A percentile compares a stretch with the other conserved stretches of the same genome.
These are phyloP conservation scores for Panaeolus cyanescens DNA, from an alignment of 768 basidiomycete genomes.

Conservation along the genomic window DNA sequence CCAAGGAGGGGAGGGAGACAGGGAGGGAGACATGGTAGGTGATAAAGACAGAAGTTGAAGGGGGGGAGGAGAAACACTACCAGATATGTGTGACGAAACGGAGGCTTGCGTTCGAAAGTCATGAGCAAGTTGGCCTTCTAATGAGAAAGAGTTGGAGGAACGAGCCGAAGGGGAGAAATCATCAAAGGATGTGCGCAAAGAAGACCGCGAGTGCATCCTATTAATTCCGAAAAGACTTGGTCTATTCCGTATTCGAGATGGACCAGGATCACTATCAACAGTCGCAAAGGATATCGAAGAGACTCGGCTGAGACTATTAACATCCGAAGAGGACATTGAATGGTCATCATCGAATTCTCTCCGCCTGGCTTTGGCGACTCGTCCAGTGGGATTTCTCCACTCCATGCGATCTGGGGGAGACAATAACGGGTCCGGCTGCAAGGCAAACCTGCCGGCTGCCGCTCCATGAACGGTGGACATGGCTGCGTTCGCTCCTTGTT, in stretches of 20 bases:
- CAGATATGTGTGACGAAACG: slow-evolving; percentile 60
- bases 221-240: slow-evolving; percentile 67
- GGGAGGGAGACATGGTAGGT: slow-evolving; percentile 54
- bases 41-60: slow-evolving; percentile 75
- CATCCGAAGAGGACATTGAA: slow-evolving; percentile 88
- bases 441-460: slow-evolving; percentile 58
- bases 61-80: slow-evolving; percentile 75
- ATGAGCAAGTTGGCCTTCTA: slow-evolving; percentile 73
- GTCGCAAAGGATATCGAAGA: slow-evolving; percentile 82
- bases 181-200: slow-evolving; percentile 71
- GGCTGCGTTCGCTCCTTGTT: slow-evolving; percentile 41
- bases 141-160: slow-evolving; percentile 78
- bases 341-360: slow-evolving; percentile 89
- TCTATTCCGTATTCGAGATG: slow-evolving; percentile 62
- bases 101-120: slow-evolving; percentile 77
- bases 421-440: slow-evolving; percentile 21
- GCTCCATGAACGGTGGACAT: slow-evolving; percentile 57
- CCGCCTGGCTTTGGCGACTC: slow-evolving; percentile 75
- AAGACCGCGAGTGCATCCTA: slow-evolving; percentile 77
- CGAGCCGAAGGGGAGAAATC: slow-evolving; percentile 74
- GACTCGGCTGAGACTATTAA: slow-evolving; percentile 73
- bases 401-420: slow-evolving; percentile 36
- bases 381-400: slow-evolving; percentile 60
- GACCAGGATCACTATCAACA: slow-evolving; percentile 86
- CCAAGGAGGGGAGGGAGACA: slow-evolving; percentile 56